phyloP scores from a whole-genome alignment of 176 grass and related monocot species.

The Thinopyrum elongatum region DNA sequence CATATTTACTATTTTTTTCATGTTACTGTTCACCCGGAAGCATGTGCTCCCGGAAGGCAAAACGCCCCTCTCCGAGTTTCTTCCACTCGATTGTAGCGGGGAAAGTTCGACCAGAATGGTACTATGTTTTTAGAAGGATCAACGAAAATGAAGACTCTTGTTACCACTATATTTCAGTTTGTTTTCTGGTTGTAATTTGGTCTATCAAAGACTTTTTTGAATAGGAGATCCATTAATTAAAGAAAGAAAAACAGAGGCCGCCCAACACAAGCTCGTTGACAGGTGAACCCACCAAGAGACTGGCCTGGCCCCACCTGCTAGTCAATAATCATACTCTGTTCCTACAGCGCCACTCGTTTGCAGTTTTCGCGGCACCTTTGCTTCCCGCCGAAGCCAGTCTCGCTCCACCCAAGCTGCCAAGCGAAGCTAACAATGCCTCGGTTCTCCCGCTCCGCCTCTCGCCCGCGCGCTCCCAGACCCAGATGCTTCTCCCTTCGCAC shows the following conservation, averaged over 20 bases:
- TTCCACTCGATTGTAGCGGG: not conserved
- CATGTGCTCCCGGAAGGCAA: too few relatives aligned
- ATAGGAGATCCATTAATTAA: not conserved
- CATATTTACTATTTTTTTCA: too few relatives aligned
- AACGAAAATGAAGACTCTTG: not conserved
- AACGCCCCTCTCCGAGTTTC: too few relatives aligned
- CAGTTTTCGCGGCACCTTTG: not conserved
- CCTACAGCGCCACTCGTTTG: not conserved
- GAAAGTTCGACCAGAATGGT: not conserved
- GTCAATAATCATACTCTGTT: not conserved
- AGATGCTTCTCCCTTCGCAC: conserved; percentile 24
- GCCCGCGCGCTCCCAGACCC: not conserved
- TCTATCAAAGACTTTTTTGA: not conserved
- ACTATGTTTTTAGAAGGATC: not conserved
- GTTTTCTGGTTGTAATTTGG: not conserved
- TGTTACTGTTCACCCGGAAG: too few relatives aligned
- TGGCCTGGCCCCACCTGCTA: not conserved
- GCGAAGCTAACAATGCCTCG: not conserved
- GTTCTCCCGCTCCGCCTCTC: not conserved
- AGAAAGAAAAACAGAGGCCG: not conserved
- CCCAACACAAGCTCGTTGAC: not conserved
- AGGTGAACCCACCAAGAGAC: not conserved
- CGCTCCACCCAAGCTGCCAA: not conserved
- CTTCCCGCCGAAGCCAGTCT: not conserved
- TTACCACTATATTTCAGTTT: not conserved